Percentiles rank a stretch among this genome's conserved stretches.
These are phyloP conservation scores for Heliamphora exappendiculata DNA, from an alignment of 148 eudicot species.

Conservation along the genomic window DNA sequence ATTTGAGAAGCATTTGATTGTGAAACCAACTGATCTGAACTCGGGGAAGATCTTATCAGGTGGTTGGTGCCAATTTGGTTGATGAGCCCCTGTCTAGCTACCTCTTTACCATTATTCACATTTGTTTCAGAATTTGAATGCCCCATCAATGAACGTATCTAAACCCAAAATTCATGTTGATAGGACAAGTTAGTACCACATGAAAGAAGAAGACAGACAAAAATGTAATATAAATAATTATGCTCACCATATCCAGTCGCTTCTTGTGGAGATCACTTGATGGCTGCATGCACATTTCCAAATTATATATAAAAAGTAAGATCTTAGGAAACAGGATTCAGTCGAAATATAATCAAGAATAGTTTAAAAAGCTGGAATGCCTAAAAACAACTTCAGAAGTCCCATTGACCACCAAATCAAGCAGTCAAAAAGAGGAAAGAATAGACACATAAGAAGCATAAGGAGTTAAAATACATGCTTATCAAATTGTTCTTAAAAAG, in stretches of 20 bases:
- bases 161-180: conserved; percentile 12
- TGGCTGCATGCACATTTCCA: conserved; percentile 48
- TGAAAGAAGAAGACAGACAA: conserved; percentile 2
- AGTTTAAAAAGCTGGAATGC: neutral
- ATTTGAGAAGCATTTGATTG: conserved; percentile 55
- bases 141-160: conserved; percentile 71
- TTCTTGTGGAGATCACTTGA: conserved; percentile 67
- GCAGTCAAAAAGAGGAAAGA: neutral
- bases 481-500: neutral
- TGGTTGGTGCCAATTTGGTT: conserved; percentile 41
- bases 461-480: neutral
- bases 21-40: conserved; percentile 63
- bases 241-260: conserved; percentile 68
- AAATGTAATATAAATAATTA: neutral
- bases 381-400: neutral
- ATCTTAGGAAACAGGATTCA: neutral
- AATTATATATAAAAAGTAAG: neutral
- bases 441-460: neutral
- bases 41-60: conserved; percentile 64
- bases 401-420: neutral
- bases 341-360: neutral
- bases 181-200: neutral
- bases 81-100: conserved; percentile 44
- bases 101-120: conserved; percentile 39
- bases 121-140: conserved; percentile 50